phyloP scores from a whole-genome alignment of 257 asterid genomes.

The Fraxinus pennsylvanica region DNA sequence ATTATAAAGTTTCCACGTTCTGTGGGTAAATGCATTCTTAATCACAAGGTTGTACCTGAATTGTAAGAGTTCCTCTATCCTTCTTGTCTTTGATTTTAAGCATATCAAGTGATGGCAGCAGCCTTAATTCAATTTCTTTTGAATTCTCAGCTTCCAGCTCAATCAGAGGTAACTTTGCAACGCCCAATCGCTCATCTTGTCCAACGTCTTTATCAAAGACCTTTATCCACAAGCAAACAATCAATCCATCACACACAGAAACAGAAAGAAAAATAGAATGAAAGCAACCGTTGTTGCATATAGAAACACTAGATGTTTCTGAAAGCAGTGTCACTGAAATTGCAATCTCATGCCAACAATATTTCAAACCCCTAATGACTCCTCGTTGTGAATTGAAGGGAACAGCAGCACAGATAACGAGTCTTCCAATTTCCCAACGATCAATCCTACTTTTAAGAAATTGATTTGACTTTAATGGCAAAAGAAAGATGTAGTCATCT shows the following conservation, averaged over 20 bases:
- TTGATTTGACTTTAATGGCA: background rate
- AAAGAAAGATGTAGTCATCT: background rate
- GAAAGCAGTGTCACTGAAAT: background rate
- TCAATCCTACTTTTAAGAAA: background rate
- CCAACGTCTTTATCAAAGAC: conserved; percentile 91
- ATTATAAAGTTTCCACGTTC: conserved; percentile 7
- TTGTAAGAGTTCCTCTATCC: conserved; percentile 78
- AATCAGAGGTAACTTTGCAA: conserved; percentile 60
- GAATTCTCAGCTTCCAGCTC: conserved; percentile 69
- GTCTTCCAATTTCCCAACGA: background rate
- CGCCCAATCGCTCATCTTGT: conserved; percentile 80
- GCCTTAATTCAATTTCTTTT: conserved; percentile 61
- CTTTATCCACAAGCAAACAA: conserved; percentile 37
- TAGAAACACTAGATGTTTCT: background rate
- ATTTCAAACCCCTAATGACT: background rate
- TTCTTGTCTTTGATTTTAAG: conserved; percentile 85
- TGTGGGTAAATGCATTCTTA: conserved; percentile 8
- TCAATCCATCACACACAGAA: conserved; percentile 6
- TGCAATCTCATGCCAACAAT: background rate
- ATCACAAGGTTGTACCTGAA: conserved; percentile 54
- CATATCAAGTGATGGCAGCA: conserved; percentile 85
- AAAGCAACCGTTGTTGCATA: background rate
- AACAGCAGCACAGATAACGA: background rate
- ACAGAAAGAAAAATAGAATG: background rate
- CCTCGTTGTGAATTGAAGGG: background rate